phyloP scores from a whole-genome alignment of 257 asterid species.

The Voacanga thouarsii region DNA sequence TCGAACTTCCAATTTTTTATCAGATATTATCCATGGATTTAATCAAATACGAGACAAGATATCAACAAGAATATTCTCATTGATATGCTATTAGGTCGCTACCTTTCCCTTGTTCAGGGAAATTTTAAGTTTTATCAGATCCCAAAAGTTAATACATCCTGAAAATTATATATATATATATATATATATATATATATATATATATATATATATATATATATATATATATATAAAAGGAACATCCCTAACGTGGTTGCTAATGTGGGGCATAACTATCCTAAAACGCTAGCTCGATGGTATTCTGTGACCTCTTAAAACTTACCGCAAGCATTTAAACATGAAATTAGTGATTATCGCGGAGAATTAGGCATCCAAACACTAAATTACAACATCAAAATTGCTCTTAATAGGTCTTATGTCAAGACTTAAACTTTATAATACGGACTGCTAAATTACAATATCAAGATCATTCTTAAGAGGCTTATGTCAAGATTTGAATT shows the following conservation, averaged over 20 bases:
- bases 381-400: neutral
- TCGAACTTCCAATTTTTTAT: neutral
- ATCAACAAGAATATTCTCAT: too few relatives aligned
- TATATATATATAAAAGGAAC: too few relatives aligned
- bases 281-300: neutral
- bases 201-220: too few relatives aligned
- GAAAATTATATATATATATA: too few relatives aligned
- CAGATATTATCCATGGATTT: too few relatives aligned
- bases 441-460: neutral
- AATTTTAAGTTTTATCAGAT: neutral
- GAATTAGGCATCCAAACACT: neutral
- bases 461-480: too few relatives aligned
- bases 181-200: too few relatives aligned
- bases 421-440: neutral
- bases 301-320: neutral
- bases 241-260: neutral
- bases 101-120: too few relatives aligned
- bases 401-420: neutral
- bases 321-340: neutral
- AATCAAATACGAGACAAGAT: too few relatives aligned
- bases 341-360: neutral
- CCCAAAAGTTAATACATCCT: neutral
- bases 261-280: neutral
- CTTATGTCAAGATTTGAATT: too few relatives aligned
- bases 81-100: too few relatives aligned